Evolutionary conservation across 306 rosid genomes (phyloP).

Genomic region (Malus fusca): DNA sequence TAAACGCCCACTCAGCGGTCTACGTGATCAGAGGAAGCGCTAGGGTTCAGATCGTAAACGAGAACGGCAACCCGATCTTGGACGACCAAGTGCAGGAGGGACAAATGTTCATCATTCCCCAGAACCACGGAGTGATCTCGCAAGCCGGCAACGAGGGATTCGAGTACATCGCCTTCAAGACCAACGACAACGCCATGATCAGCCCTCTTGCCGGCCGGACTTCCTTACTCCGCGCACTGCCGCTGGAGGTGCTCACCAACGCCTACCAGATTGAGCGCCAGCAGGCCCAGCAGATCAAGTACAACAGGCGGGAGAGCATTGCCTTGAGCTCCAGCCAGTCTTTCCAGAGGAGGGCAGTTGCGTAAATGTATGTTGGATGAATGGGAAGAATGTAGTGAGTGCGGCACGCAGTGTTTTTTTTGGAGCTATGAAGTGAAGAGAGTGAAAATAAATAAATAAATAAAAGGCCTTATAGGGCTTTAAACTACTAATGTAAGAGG

Average conservation of each 20-base stretch:
- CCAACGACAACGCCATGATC: slow-evolving; percentile 25
- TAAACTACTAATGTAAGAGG: neutral
- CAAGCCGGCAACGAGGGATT: slow-evolving; percentile 30
- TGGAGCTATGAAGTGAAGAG: neutral
- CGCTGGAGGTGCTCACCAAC: slow-evolving; percentile 33
- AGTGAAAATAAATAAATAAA: no score
- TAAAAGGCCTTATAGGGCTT: neutral
- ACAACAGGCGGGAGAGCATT: slow-evolving; percentile 21
- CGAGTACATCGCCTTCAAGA: slow-evolving; percentile 50
- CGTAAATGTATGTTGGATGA: neutral
- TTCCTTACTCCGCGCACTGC: slow-evolving; percentile 26
- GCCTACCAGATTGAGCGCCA: slow-evolving; percentile 25
- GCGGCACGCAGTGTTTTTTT: neutral
- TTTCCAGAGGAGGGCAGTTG: neutral
- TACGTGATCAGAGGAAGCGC: slow-evolving; percentile 50
- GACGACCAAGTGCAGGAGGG: slow-evolving; percentile 34
- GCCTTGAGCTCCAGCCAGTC: slow-evolving; percentile 21
- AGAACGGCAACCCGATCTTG: slow-evolving; percentile 29
- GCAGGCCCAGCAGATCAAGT: slow-evolving; percentile 35
- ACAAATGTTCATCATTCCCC: slow-evolving; percentile 40
- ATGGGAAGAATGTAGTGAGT: neutral
- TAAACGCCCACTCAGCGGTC: slow-evolving; percentile 34
- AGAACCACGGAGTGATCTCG: slow-evolving; percentile 40
- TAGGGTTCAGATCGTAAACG: slow-evolving; percentile 41
- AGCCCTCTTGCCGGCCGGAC: slow-evolving; percentile 35